phyloP scores from a whole-genome alignment of 1,284 basidiomycete genomes.

The Rhodotorula sp. region DNA sequence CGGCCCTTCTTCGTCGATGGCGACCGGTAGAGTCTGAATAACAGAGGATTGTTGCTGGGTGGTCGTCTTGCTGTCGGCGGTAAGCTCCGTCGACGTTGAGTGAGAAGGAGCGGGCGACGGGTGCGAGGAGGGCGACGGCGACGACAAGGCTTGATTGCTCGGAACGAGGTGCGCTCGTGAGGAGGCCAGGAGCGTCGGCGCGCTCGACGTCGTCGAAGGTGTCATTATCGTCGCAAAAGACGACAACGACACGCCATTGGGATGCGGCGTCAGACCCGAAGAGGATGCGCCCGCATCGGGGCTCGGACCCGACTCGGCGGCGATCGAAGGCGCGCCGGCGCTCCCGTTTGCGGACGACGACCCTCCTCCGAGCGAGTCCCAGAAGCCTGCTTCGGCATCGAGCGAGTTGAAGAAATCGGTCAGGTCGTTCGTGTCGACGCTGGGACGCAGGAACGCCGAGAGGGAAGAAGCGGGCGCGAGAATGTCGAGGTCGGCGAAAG shows the following conservation, averaged over 20 bases:
- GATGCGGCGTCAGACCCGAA: neutral
- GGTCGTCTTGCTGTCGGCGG: no score
- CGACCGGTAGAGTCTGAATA: no score
- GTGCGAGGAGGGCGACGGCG: no score
- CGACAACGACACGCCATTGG: neutral
- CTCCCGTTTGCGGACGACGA: neutral
- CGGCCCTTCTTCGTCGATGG: neutral
- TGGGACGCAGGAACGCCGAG: neutral
- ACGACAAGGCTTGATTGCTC: neutral
- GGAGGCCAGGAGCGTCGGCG: neutral
- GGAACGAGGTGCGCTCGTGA: neutral
- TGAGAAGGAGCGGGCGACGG: no score
- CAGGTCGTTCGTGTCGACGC: conserved; percentile 13
- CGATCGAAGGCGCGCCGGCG: neutral
- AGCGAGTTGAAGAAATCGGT: conserved; percentile 21
- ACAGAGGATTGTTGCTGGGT: no score
- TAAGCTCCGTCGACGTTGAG: no score
- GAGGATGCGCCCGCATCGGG: neutral
- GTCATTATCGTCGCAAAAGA: neutral
- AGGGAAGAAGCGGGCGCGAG: conserved; percentile 3
- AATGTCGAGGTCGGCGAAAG: conserved; percentile 3
- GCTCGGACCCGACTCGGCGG: neutral
- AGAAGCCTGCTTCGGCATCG: conserved; percentile 25
- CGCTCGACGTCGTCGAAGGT: neutral
- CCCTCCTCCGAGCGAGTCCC: conserved; percentile 9